phyloP scores from a whole-genome alignment of 2,329 filamentous ascomycete genomes.

The Talaromyces rugulosus region DNA sequence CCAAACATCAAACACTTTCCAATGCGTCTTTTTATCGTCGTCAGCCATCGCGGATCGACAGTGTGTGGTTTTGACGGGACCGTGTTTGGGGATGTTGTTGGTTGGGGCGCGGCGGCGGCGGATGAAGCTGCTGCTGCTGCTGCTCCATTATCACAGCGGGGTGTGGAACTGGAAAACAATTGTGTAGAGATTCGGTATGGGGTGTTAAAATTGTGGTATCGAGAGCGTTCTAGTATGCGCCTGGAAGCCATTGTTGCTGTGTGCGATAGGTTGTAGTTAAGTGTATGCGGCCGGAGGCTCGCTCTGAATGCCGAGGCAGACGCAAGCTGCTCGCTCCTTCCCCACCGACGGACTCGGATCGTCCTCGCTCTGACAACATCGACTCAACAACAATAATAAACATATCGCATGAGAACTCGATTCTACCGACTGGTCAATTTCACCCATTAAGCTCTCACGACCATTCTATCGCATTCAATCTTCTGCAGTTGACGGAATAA shows the following conservation, averaged over 20 bases:
- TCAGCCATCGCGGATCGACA: constrained; percentile 62
- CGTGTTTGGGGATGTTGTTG: background rate
- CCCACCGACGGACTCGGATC: background rate
- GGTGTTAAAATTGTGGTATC: background rate
- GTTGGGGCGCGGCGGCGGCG: background rate
- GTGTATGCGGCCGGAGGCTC: background rate
- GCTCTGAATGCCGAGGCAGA: background rate
- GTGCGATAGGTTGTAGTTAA: background rate
- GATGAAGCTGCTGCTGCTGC: background rate
- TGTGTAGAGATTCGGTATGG: background rate
- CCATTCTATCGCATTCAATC: background rate
- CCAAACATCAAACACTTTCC: constrained; percentile 75
- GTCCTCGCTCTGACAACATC: background rate
- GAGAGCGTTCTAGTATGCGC: background rate
- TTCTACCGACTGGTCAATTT: background rate
- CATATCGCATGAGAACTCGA: background rate
- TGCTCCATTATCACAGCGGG: background rate
- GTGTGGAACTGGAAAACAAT: background rate
- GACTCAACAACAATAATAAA: background rate
- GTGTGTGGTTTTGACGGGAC: constrained; percentile 8
- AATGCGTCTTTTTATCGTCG: constrained; percentile 61
- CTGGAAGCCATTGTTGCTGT: background rate
- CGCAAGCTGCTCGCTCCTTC: background rate
- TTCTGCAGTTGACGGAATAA: background rate
- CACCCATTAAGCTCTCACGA: background rate